Conservation (phyloP, 2,329 filamentous ascomycete genomes). For the Phaeophleospora eucalypticola region DNA sequence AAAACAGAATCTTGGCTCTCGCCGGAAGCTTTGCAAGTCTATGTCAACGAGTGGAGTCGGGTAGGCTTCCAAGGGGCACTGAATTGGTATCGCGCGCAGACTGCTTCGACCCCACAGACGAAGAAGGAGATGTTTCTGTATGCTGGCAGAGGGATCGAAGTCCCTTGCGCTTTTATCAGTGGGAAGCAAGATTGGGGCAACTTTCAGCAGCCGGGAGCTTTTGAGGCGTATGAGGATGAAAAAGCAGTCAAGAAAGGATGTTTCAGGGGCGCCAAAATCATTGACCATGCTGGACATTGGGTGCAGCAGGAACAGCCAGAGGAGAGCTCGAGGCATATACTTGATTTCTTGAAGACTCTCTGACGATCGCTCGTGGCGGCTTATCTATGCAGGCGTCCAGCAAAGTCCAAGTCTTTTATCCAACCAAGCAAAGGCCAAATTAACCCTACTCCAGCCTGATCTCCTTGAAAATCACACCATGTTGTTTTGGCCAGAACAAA, state of each 20-base stretch:
- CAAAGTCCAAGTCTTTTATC: too few species aligned
- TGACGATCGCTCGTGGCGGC: not conserved
- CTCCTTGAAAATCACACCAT: not conserved
- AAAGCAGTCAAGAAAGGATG: conserved; percentile 39
- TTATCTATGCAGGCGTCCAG: not conserved
- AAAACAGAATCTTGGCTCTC: conserved; percentile 54
- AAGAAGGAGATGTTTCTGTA: conserved; percentile 55
- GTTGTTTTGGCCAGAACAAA: not conserved
- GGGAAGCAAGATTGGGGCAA: conserved; percentile 64
- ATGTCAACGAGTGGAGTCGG: conserved; percentile 57
- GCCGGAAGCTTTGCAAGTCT: conserved; percentile 56
- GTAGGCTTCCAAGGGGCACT: conserved; percentile 63
- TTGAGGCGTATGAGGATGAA: conserved; percentile 52
- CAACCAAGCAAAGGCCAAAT: too few species aligned
- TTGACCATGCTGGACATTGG: conserved; percentile 66
- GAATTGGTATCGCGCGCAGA: conserved; percentile 64
- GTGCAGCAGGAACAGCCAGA: conserved; percentile 63
- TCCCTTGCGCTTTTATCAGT: conserved; percentile 59
- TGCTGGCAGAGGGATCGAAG: conserved; percentile 57
- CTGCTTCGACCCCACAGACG: conserved; percentile 41
- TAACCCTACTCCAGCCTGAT: not conserved
- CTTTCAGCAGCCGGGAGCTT: conserved; percentile 61
- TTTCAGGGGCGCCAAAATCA: conserved; percentile 50
- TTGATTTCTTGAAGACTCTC: conserved; percentile 38
- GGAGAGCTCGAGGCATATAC: conserved; percentile 47